Base-by-base conservation (phyloP, 2,329 filamentous ascomycete species). In the Rhynchosporium graminicola region DNA sequence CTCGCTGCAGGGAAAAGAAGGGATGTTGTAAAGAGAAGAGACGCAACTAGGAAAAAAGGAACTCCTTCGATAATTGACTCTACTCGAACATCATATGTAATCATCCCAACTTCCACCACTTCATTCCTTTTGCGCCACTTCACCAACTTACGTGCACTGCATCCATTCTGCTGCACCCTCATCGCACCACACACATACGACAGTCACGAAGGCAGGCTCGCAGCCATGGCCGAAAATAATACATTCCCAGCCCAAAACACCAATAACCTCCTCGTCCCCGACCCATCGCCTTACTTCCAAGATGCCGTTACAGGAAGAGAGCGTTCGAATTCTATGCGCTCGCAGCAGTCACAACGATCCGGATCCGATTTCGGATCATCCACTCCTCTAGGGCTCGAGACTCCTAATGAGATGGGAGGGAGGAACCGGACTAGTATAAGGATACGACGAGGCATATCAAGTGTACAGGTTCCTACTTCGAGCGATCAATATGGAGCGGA, bases 351-450 rank as follows among this genome's bases (percentile, higher is more conserved):
- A 8, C 56, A 45, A 15, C 55, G 38, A 28, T 42, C 33, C 8
- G 28, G 26, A 20, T 20, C 20, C 20, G 20, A 20, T 31, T 33
- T 40, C 33, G 29, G 45, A 10, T 4, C 28, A 31, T 15, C 28
- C 5, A 38, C 43, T 26, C 43, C 33, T 33, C 13, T 20, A 15
- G 54, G 26, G 29, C 40, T 45, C 3, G 54, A 43, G 10, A 7
- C 51, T 4, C 20, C 45, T 31, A 31, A 20, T 20, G 20, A 20
- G 20, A 20, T 33, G 29, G 40, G 40, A 36, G 33, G n/a, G 29
- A 47, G 56, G 20, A 56, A 59, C n/a, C 61, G 63, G 64, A 67
- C 69, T 40, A 71, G 66, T 56, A 71, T 71, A 47, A 64, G 69
- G n/a, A 65, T 71, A 28, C 58, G 68, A 43, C 57, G 69, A 20